Base-by-base conservation (phyloP, 495 filamentous ascomycete genomes). In the Lichina pygmaea region DNA sequence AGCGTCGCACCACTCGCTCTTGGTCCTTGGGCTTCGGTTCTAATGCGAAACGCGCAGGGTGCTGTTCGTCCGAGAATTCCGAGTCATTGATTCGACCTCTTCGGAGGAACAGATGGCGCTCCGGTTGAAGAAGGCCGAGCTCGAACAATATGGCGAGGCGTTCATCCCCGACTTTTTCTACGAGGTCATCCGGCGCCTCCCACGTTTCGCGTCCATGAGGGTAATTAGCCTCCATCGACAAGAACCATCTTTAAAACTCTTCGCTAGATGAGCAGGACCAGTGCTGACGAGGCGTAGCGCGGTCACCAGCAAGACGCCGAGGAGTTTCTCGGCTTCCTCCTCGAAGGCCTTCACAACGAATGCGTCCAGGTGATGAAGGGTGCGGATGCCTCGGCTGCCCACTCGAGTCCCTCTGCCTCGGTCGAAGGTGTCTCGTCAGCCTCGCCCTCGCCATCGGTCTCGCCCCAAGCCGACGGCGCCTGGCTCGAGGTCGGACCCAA, bases 241-340 rank as follows among this genome's bases (percentile, higher is more conserved):
- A 43, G 36, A 38, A 33, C 13, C 33, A 17, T 17, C 41, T 11
- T 16, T 47, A 31, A 16, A 46, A 13, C 17, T 44, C 8, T 15
- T 34, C 41, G 45, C 59, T 66, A 55, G 24, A 4, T 24, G 24
- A 24, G 24, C 24, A 24, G 24, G 4, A 24, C 24, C 24, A 4
- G 4, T 24, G 24, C 24, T 24, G 24, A 24, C 24, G 4, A 24
- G 24, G 24, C 24, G 24, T 24, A 83, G 76, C 78, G 85, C 43
- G 89, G 89, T 2, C 91, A 95, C 48, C 89, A 97, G 56, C 86
- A 97, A 66, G 89, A 97, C 63, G 91, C 91, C 8, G 83, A 97
- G 56, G 89, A 97, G 50, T 97, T 97, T 57, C 64, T 97, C 7
- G 91, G 89, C 0, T 94, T 95, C 52, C 66, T 95, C 36, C 66